Base-by-base conservation (phyloP, 768 basidiomycete species). In the Arthromyces matolae region DNA sequence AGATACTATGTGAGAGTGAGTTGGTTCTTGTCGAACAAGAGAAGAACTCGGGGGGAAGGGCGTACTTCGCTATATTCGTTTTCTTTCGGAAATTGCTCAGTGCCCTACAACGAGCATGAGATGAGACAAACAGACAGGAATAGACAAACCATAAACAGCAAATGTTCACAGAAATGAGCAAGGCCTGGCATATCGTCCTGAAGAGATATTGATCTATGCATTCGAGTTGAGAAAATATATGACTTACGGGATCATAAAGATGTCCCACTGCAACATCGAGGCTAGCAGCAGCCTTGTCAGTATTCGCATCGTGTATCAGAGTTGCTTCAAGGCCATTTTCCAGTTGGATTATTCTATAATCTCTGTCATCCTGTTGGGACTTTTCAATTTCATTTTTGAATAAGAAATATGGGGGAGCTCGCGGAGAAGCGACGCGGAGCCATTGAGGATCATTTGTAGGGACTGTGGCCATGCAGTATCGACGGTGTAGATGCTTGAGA, bases 251-350 rank as follows among this genome's bases (percentile, higher is more conserved):
- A 66, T 99, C 96, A 35, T 79, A 82, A 44, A 99, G 66, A 66
- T 98, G 94, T 4, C 96, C 96, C 2, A 97, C 93, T 28, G 86
- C 85, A 42, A 98, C 93, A 66, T 95, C 90, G 59, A 99, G 76
- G 61, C 91, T 90, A 2, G 95, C 96, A 0, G 93, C 91, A 9
- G 92, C 89, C 68, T 94, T 96, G 70, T 99, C 96, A 5, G 94
- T 83, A 53, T 81, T 83, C 0, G 79, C 67, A 62, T 99, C 95
- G 46, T 84, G 84, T 12, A 98, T 76, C 20, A 99, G 67, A 54
- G 86, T 79, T 1, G 84, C 93, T 51, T 89, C 84, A n/a, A 99
- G 69, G 3, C 89, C 93, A 60, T 98, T 99, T 6, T 83, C 75
- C n/a, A 99, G 78, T 39, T 76, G 75, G 52, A 99, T 86, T 38